Conservation (phyloP, 176 grass and related monocot genomes). For the Puccinellia tenuiflora region DNA sequence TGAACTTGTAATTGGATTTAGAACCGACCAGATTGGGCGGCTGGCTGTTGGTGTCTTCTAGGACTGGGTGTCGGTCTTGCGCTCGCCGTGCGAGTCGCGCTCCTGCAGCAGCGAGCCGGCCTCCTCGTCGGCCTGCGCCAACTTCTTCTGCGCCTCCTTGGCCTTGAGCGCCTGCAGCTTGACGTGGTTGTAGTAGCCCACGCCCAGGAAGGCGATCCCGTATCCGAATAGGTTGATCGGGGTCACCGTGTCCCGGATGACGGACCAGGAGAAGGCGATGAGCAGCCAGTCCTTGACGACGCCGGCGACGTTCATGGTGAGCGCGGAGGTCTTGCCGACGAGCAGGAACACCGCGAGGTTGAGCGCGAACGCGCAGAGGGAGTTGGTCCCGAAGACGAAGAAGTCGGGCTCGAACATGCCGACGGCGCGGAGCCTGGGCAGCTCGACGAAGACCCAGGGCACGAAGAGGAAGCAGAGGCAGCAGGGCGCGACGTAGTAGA, state of each 20-base stretch:
- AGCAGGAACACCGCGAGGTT: slow-evolving; percentile 90
- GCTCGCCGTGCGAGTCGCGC: slow-evolving; percentile 41
- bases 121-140: slow-evolving; percentile 74
- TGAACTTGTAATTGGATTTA: slow-evolving; percentile 8
- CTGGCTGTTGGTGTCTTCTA: slow-evolving; percentile 8
- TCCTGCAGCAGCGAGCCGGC: slow-evolving; percentile 65
- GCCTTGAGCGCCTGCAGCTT: slow-evolving; percentile 94
- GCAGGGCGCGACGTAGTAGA: slow-evolving; percentile 87
- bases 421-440: slow-evolving; percentile 56
- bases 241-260: slow-evolving; percentile 87
- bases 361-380: slow-evolving; percentile 77
- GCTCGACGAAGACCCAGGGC: slow-evolving; percentile 71
- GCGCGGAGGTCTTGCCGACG: slow-evolving; percentile 85
- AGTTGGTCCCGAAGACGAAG: slow-evolving; percentile 81
- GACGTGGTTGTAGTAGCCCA: slow-evolving; percentile 91
- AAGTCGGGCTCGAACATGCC: slow-evolving; percentile 63
- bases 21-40: slow-evolving; percentile 12
- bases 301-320: slow-evolving; percentile 97
- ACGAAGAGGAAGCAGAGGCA: slow-evolving; percentile 78
- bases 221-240: slow-evolving; percentile 86
- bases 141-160: slow-evolving; percentile 94
- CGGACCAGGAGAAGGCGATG: slow-evolving; percentile 96
- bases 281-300: slow-evolving; percentile 96
- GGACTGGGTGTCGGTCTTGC: slow-evolving; percentile 62
- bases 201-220: slow-evolving; percentile 83